phyloP scores from a whole-genome alignment of 2,329 filamentous ascomycete genomes.

The Fusarium decemcellulare region DNA sequence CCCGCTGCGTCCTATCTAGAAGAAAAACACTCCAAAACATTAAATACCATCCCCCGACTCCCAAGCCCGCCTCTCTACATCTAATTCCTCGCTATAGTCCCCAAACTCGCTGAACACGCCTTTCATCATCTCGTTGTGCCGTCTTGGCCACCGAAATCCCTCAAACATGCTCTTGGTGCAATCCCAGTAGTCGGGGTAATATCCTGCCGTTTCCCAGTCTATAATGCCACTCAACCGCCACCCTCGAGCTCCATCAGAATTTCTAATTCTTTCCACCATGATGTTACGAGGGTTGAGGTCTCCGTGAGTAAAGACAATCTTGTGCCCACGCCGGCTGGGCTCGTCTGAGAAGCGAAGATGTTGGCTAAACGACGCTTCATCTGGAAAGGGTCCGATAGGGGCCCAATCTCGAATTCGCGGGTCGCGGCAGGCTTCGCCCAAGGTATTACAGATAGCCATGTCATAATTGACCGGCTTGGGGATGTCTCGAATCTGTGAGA shows the following conservation, averaged over 20 bases:
- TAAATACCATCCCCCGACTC: not conserved
- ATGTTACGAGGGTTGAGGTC: constrained; percentile 50
- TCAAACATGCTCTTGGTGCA: constrained; percentile 30
- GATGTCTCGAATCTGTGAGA: constrained; percentile 47
- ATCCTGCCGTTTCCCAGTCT: constrained; percentile 46
- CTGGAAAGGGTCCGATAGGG: constrained; percentile 46
- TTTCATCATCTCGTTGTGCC: constrained; percentile 8
- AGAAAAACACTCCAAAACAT: too few relatives aligned
- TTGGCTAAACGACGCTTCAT: constrained; percentile 52
- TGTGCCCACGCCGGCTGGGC: constrained; percentile 36
- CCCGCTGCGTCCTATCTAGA: too few relatives aligned
- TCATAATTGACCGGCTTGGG: constrained; percentile 28
- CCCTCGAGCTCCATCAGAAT: constrained; percentile 21
- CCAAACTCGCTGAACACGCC: not conserved
- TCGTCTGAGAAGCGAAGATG: constrained; percentile 49
- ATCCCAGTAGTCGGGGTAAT: constrained; percentile 46
- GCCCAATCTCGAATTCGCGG: constrained; percentile 42
- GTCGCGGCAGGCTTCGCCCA: constrained; percentile 47
- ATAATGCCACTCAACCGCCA: constrained; percentile 48
- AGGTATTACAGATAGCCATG: constrained; percentile 49
- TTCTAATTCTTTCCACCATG: constrained; percentile 43
- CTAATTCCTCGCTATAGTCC: not conserved
- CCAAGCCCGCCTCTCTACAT: not conserved
- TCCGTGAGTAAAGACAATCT: constrained; percentile 60
- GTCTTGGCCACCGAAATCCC: too few relatives aligned